Evolutionary conservation across 2,329 filamentous ascomycete genomes (phyloP), one percentile per base, ranked within the genome.

Genomic region (Calonectria pseudoreteaudii): DNA sequence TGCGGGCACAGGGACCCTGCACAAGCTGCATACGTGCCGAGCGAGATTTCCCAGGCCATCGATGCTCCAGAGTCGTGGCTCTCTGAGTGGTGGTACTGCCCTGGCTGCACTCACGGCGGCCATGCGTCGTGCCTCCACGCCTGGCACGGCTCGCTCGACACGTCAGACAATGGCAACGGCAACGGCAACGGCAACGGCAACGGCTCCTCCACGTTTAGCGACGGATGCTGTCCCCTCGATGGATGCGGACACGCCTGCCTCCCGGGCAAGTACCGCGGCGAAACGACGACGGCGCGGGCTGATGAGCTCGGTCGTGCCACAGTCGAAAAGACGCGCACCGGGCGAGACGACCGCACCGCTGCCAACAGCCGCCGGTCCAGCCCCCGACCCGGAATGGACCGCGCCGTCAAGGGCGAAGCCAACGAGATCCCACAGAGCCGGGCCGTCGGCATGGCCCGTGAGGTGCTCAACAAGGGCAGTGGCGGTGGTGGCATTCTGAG

Each of bases 171-270:
- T 11, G 36, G 75, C 6, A 73, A 74, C 6, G 74, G 75, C 0
- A n/a, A n/a, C n/a, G n/a, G n/a, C n/a, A n/a, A n/a, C n/a, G 76
- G 79, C 34, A 71, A 71, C 10, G 36, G 75, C 6, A 73, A 74
- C 6, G 74, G 75, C 0, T 75, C 80, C 0, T 74, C 78, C 36
- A 83, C 83, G 28, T 86, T 82, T 75, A 88, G 88, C 38, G 90
- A 88, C 62, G 91, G 91, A 0, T 92, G 88, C 81, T 93, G 91
- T 75, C 91, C 91, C 2, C 83, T 92, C n/a, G 91, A 93, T 74
- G 91, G 91, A 0, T 93, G 91, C 79, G 89, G 91, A 4, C 91
- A 93, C 77, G 90, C 90, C 34, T 93, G 91, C 74, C 85, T 93
- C 0, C 90, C 91, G 0, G 90, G 90, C 0, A 85, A 84, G 44